Evolutionary conservation across 345 rosid species (phyloP).

Genomic region (Murraya koenigii): DNA sequence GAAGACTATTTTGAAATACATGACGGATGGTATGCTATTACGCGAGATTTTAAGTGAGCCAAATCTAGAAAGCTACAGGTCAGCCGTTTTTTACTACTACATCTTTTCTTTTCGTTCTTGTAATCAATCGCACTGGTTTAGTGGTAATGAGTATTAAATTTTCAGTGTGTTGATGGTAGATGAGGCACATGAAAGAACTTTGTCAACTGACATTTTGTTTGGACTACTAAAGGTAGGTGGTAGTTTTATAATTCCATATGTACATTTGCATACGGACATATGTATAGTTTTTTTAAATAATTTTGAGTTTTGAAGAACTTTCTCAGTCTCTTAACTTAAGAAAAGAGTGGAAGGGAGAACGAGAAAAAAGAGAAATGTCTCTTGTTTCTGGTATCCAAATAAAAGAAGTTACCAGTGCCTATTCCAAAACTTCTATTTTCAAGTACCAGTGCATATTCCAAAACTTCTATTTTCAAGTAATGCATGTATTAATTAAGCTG

Average conservation of each 20-base stretch:
- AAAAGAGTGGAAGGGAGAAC: neutral
- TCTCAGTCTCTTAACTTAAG: neutral
- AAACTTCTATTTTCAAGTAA: neutral
- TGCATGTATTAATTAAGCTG: neutral
- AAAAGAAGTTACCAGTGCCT: neutral
- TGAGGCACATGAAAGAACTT: slow-evolving; percentile 98
- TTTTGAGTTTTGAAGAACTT: neutral
- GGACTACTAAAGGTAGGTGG: slow-evolving; percentile 87
- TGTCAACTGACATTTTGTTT: slow-evolving; percentile 93
- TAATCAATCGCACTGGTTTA: slow-evolving; percentile 3
- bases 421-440: neutral
- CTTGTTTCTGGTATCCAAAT: neutral
- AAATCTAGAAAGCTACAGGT: slow-evolving; percentile 89
- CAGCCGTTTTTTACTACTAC: slow-evolving; percentile 4
- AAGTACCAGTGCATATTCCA: neutral
- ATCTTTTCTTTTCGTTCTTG: neutral
- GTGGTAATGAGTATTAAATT: slow-evolving; percentile 18
- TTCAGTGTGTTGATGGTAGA: slow-evolving; percentile 94
- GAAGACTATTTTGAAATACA: slow-evolving; percentile 84
- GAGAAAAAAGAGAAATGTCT: neutral
- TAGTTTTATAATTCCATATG: neutral
- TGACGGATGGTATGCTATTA: slow-evolving; percentile 97
- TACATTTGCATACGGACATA: neutral
- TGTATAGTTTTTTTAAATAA: neutral
- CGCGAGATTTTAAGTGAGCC: slow-evolving; percentile 96